Percentiles rank a stretch among this genome's conserved stretches.
phyloP scores from a whole-genome alignment of 140 eudicot genomes.

The Stevia rebaudiana region DNA sequence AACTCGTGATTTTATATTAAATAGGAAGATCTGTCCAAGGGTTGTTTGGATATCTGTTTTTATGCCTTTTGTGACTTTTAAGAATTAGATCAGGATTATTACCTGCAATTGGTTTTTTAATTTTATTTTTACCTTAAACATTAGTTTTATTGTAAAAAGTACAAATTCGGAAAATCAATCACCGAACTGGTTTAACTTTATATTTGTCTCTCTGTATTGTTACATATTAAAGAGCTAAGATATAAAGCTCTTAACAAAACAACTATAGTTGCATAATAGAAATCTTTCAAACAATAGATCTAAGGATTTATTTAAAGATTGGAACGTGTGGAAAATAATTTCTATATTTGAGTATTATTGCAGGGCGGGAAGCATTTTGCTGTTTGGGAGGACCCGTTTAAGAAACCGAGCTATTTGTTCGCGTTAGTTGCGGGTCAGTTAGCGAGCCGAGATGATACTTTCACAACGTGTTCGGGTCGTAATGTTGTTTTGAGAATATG shows the following conservation, averaged over 20 bases:
- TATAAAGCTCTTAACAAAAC: too few species aligned
- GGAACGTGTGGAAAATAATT: neutral
- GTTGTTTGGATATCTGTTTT: neutral
- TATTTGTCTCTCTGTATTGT: neutral
- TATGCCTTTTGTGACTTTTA: neutral
- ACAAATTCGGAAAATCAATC: neutral
- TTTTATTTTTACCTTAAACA: neutral
- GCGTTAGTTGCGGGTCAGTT: constrained; percentile 94
- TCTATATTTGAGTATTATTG: neutral
- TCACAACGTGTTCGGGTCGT: constrained; percentile 84
- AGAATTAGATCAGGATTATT: constrained; percentile 1
- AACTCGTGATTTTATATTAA: neutral
- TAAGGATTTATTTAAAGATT: neutral
- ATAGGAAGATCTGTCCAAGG: neutral
- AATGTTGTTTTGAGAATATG: constrained; percentile 72
- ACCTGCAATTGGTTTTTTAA: neutral
- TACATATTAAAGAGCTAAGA: too few species aligned
- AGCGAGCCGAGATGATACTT: constrained; percentile 83
- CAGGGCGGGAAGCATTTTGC: constrained; percentile 90
- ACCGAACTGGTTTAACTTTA: neutral
- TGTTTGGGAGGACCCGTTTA: constrained; percentile 89
- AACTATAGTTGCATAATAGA: neutral
- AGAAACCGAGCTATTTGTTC: constrained; percentile 91
- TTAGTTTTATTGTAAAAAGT: neutral
- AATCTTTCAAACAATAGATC: neutral